Evolutionary conservation across 1,284 basidiomycete species (phyloP).

Genomic region (Takashimella koratensis): DNA sequence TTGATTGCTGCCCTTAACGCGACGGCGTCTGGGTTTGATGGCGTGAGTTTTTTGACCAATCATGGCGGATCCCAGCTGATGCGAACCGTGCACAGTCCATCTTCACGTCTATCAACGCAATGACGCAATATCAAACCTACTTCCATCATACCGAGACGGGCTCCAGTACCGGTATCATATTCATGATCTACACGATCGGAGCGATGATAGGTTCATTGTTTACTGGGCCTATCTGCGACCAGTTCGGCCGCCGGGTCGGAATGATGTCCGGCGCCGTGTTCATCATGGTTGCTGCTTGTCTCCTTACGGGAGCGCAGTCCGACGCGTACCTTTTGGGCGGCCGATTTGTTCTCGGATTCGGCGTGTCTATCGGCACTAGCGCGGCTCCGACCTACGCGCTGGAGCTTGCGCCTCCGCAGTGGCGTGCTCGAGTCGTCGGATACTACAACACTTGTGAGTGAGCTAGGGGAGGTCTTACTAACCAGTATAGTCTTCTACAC

Average conservation of each 20-base stretch:
- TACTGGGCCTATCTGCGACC: constrained; percentile 23
- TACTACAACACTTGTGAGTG: constrained; percentile 17
- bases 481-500: constrained; percentile 19
- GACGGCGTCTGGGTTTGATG: constrained; percentile 20
- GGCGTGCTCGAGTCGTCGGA: constrained; percentile 19
- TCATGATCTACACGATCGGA: constrained; percentile 27
- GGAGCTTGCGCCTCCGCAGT: constrained; percentile 18
- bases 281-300: constrained; percentile 55
- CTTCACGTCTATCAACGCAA: constrained; percentile 25
- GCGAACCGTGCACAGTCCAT: constrained; percentile 9
- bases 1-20: constrained; percentile 21
- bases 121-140: constrained; percentile 18
- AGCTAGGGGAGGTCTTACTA: background rate
- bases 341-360: constrained; percentile 15
- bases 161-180: constrained; percentile 16
- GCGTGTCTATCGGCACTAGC: constrained; percentile 16
- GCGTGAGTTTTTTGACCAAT: constrained; percentile 7
- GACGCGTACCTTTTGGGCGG: constrained; percentile 35
- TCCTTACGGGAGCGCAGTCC: constrained; percentile 49
- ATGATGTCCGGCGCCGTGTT: constrained; percentile 31
- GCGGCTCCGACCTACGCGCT: constrained; percentile 17
- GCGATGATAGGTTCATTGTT: constrained; percentile 20
- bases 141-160: constrained; percentile 16
- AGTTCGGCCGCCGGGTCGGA: constrained; percentile 13
- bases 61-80: background rate